A percentile compares a stretch with the other conserved stretches of the same genome.
Evolutionary conservation across 306 rosid species (phyloP).

Genomic region (Cicer yamashitae): DNA sequence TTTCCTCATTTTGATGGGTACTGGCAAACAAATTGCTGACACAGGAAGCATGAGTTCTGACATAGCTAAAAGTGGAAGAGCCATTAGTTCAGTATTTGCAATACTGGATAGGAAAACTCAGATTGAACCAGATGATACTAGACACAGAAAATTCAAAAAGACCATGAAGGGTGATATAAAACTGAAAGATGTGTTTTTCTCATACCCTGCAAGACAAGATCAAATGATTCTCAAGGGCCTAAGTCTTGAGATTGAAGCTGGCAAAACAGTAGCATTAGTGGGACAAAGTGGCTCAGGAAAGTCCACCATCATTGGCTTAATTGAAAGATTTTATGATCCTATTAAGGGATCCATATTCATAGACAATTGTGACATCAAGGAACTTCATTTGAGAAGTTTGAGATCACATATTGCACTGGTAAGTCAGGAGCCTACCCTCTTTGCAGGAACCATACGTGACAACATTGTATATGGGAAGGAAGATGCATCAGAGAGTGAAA

Average conservation of each 20-base stretch:
- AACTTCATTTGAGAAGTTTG: slow-evolving; percentile 58
- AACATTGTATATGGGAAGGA: slow-evolving; percentile 69
- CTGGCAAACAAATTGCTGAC: slow-evolving; percentile 76
- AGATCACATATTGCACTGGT: slow-evolving; percentile 79
- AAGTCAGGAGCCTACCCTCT: slow-evolving; percentile 81
- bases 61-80: slow-evolving; percentile 72
- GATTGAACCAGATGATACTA: slow-evolving; percentile 68
- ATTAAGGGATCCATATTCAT: slow-evolving; percentile 59
- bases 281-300: slow-evolving; percentile 90
- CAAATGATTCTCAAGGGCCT: slow-evolving; percentile 73
- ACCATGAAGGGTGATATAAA: slow-evolving; percentile 59
- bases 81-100: slow-evolving; percentile 65
- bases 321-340: slow-evolving; percentile 85
- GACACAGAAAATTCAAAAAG: slow-evolving; percentile 42
- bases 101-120: slow-evolving; percentile 64
- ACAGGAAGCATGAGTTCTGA: slow-evolving; percentile 84
- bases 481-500: slow-evolving; percentile 64
- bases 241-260: slow-evolving; percentile 67
- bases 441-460: slow-evolving; percentile 73
- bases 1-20: slow-evolving; percentile 74
- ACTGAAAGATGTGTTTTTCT: slow-evolving; percentile 60
- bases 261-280: slow-evolving; percentile 71
- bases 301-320: slow-evolving; percentile 78
- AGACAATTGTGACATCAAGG: slow-evolving; percentile 62
- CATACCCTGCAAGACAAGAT: slow-evolving; percentile 73